Evolutionary conservation across 2,329 filamentous ascomycete species (phyloP), one percentile per base, ranked within the genome.

Genomic region (Periconia sp.): DNA sequence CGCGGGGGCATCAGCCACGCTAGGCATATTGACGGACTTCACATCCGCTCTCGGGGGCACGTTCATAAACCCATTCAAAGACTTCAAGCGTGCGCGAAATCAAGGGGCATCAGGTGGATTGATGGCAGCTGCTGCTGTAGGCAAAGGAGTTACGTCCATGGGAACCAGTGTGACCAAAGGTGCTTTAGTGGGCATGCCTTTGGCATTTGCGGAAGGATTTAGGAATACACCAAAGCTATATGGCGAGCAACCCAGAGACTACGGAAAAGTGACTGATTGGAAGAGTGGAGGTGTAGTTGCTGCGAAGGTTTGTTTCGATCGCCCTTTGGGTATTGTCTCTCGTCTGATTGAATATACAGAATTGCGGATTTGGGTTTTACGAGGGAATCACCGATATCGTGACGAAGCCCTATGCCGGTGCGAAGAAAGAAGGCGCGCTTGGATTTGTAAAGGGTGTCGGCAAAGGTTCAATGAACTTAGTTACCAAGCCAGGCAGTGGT

Each of bases 381-480:
- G 89, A 93, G 63, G 91, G 90, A 1, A 82, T 92, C 20, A 85
- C 89, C 1, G 91, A 90, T 0, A 75, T 95, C 1, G 80, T 92
- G 6, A 91, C 84, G 0, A 90, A 93, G 59, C 91, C 91, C 0
- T 70, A 86, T 1, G 81, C 81, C 52, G 91, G 85, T 14, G 83
- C 82, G 13, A 81, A 81, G 62, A 82, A 88, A 54, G 82, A 84
- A 52, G 85, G 85, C 1, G 65, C 74, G 1, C 77, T 75, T 6
- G 91, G 91, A 1, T 77, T 91, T 6, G 68, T 52, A 2, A 65
- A 65, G 42, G 62, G 73, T 0, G 40, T 52, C 6, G 33, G 33
- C 10, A 37, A 37, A n/a, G 33, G 33, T 37, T 37, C 33, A 11
- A 13, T 37, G 44, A 46, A 46, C 15, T 2, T 46, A 13, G 44